Evolutionary conservation across 352 stramenopile genomes (phyloP).

Genomic region (Phytophthora chlamydospora): DNA sequence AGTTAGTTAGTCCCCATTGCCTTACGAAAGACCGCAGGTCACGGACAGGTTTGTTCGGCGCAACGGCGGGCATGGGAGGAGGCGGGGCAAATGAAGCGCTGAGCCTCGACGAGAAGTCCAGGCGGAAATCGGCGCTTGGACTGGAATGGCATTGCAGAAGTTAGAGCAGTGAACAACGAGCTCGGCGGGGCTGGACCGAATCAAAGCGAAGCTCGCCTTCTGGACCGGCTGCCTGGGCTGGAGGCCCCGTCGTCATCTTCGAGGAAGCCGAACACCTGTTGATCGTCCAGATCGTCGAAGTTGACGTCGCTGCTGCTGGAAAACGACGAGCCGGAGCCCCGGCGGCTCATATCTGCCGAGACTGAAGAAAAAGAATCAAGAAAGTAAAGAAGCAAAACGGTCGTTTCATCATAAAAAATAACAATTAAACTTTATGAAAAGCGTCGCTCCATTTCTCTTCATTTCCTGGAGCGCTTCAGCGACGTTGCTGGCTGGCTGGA

Average conservation of each 20-base stretch:
- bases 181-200: neutral
- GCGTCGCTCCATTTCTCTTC: conserved; percentile 8
- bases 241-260: conserved; percentile 43
- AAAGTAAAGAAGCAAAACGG: conserved; percentile 7
- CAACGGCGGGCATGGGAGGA: conserved; percentile 9
- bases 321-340: conserved; percentile 47
- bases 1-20: neutral
- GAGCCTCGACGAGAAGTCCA: conserved; percentile 60
- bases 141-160: conserved; percentile 3
- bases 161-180: neutral
- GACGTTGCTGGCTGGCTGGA: conserved; percentile 23
- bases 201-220: conserved; percentile 23
- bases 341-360: conserved; percentile 27
- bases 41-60: conserved; percentile 28
- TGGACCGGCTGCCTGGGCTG: conserved; percentile 22
- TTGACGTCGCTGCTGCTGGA: conserved; percentile 64
- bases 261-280: conserved; percentile 60
- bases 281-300: conserved; percentile 68
- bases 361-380: neutral
- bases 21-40: neutral
- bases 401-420: conserved; percentile 18
- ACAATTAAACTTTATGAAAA: conserved; percentile 21
- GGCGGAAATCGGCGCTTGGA: conserved; percentile 52
- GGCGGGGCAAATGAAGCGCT: conserved; percentile 22
- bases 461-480: conserved; percentile 34